phyloP scores from a whole-genome alignment of 2,329 filamentous ascomycete species.

The Salinomyces thailandicus region DNA sequence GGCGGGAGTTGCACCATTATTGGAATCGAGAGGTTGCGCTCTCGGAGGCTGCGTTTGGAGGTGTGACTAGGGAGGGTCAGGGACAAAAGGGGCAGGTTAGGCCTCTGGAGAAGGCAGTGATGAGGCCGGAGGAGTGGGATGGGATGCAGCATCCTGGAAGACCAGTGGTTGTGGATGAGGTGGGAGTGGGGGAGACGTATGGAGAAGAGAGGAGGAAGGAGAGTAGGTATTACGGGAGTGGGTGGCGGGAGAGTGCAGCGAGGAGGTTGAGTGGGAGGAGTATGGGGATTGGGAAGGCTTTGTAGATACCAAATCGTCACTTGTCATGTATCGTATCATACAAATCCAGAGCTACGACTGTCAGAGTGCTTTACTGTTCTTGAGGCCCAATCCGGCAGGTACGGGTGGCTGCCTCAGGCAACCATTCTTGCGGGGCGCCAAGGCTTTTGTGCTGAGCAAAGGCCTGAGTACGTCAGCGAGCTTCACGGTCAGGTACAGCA shows the following conservation, averaged over 20 bases:
- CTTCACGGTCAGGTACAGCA: too few relatives aligned
- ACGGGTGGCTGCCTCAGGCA: neutral
- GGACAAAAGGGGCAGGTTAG: neutral
- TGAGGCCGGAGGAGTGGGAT: neutral
- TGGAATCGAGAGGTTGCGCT: neutral
- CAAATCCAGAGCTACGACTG: neutral
- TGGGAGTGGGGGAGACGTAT: neutral
- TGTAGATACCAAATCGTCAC: slow-evolving; percentile 1
- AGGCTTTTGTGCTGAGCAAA: neutral
- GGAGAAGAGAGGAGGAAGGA: neutral
- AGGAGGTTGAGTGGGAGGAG: slow-evolving; percentile 3
- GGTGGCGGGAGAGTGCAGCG: slow-evolving; percentile 1
- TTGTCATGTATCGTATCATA: neutral
- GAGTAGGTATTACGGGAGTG: slow-evolving; percentile 1
- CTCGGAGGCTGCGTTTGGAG: neutral
- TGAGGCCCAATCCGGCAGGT: neutral
- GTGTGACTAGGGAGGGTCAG: neutral
- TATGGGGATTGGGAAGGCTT: slow-evolving; percentile 6
- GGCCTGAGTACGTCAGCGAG: neutral
- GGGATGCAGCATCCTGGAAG: neutral
- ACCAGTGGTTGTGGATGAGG: slow-evolving; percentile 2
- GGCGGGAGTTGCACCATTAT: slow-evolving; percentile 6
- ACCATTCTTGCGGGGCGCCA: neutral
- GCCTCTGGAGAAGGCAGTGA: neutral
- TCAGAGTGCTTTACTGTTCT: neutral